Conservation (phyloP, 2,329 filamentous ascomycete genomes). For the Sporothrix protearum region DNA sequence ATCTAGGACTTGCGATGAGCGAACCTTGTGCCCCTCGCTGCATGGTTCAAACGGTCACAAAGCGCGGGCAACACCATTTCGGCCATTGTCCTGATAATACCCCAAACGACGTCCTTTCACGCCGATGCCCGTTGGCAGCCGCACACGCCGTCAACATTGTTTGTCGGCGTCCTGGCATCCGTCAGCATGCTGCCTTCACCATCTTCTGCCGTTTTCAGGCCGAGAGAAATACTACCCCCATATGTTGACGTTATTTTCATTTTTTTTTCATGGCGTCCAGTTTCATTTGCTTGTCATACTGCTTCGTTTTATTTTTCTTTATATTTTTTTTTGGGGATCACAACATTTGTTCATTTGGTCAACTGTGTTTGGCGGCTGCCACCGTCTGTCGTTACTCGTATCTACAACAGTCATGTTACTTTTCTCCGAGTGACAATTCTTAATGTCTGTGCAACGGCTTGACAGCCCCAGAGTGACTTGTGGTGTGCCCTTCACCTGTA, state of each 20-base stretch:
- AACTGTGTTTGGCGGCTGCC: not conserved
- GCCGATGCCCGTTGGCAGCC: not conserved
- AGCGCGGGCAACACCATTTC: not conserved
- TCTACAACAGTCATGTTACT: not conserved
- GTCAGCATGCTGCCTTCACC: not conserved
- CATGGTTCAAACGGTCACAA: not conserved
- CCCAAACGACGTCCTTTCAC: not conserved
- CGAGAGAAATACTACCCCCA: not conserved
- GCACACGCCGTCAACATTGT: not conserved
- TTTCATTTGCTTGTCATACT: not conserved
- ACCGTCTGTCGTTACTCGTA: not conserved
- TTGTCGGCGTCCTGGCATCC: no score
- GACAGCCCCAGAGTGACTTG: not conserved
- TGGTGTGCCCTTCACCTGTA: not conserved
- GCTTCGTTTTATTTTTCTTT: not conserved
- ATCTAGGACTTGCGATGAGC: slow-evolving; percentile 22
- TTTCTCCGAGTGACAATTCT: not conserved
- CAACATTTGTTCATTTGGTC: not conserved
- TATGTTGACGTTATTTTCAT: not conserved
- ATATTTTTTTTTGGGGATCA: not conserved
- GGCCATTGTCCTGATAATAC: not conserved
- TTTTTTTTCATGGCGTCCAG: not conserved
- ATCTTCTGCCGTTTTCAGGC: not conserved
- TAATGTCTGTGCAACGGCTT: not conserved
- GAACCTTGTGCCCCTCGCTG: not conserved